Evolutionary conservation across 78 protist species (phyloP), one percentile per base, ranked within the genome.

Genomic region (Chrysochromulina parva): DNA sequence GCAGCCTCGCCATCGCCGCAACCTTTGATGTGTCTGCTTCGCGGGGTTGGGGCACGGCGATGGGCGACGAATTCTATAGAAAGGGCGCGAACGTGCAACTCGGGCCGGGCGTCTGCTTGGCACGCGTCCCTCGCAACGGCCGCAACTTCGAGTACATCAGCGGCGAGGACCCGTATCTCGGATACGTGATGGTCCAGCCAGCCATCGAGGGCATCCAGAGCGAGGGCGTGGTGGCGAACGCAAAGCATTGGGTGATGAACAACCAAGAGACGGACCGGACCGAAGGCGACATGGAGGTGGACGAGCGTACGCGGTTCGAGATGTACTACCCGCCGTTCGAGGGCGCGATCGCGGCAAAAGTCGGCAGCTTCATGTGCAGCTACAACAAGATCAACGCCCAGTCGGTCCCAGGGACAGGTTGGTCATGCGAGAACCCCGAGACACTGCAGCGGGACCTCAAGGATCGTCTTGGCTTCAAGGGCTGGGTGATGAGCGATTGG

Each of bases 61-160:
- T 92, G 91, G 94, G 89, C n/a, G 60, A 20, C 6, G 94, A 92
- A 48, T 89, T 89, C 87, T 19, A 3, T 38, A 3, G 53, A 7
- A 58, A 62, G 14, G 71, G 71, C 24, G 80, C 85, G 24, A 74
- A 92, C 87, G 90, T 92, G 11, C 90, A 74, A 60, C 91, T 92
- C 59, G 94, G 94, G 6, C 94, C 94, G 3, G 94, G 85, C 38
- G n/a, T 92, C 53, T 54, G 71, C 87, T 50, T 92, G 57, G 94
- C 94, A 14, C 69, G 94, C 24, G 86, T 88, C 26, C 94, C 94
- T 22, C 92, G 10, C 26, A 20, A 50, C 55, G 94, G 94, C 20
- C 54, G 94, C 19, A 88, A 88, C 88, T 92, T 78, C 38, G 94
- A 92, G 88, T 92, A 87, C 60, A 9, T 87, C 47, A 47, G 59